A percentile compares a stretch with the other conserved stretches of the same genome.
Evolutionary conservation across 2,329 filamentous ascomycete genomes (phyloP).

Genomic region (Parascedosporium putredinis): DNA sequence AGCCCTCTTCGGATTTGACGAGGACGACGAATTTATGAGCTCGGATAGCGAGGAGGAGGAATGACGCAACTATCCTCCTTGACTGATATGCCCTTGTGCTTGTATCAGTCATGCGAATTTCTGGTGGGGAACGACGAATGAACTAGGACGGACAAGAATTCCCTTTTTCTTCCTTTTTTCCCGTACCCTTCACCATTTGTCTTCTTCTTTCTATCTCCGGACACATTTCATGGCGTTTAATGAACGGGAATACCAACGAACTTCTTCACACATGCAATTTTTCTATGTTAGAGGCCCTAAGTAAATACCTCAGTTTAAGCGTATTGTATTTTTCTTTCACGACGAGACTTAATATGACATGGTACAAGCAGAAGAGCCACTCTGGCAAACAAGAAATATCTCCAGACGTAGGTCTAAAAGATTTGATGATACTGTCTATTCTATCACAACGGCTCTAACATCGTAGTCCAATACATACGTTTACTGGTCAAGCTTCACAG

Average conservation of each 20-base stretch:
- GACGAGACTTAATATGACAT: background rate
- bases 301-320: background rate
- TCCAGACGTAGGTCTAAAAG: slow-evolving; percentile 1
- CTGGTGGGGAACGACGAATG: background rate
- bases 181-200: too few species aligned
- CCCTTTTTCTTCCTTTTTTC: background rate
- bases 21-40: slow-evolving; percentile 67
- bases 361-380: background rate
- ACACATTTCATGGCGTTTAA: too few species aligned
- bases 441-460: slow-evolving; percentile 3
- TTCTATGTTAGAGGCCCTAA: background rate
- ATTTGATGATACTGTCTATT: slow-evolving; percentile 4
- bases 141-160: background rate
- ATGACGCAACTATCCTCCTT: slow-evolving; percentile 13
- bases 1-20: slow-evolving; percentile 67
- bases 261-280: too few species aligned
- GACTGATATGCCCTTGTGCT: too few species aligned
- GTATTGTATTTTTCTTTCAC: background rate
- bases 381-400: slow-evolving; percentile 2
- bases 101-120: too few species aligned
- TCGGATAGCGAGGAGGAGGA: slow-evolving; percentile 53
- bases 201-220: too few species aligned
- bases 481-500: slow-evolving; percentile 53
- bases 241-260: too few species aligned
- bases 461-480: slow-evolving; percentile 6